A percentile compares a stretch with the other conserved stretches of the same genome.
Evolutionary conservation across 805 yeast genomes (phyloP).

Genomic region (Lipomyces yamadae): DNA sequence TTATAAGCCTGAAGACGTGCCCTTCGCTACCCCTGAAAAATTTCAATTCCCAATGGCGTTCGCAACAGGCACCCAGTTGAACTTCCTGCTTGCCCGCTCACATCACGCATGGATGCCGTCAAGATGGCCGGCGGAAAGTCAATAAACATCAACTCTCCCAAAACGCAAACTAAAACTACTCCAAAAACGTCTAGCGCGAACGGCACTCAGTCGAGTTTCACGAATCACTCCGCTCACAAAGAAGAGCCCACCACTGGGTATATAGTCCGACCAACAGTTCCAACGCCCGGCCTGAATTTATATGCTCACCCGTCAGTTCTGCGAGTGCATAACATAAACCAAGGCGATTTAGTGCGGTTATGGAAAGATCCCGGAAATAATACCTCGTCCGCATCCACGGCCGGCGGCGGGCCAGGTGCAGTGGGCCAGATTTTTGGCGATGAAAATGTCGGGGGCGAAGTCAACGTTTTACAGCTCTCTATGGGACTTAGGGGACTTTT

Average conservation of each 20-base stretch:
- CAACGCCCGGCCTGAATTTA: slow-evolving; percentile 21
- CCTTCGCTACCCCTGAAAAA: no score
- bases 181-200: slow-evolving; percentile 7
- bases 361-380: slow-evolving; percentile 15
- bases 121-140: slow-evolving; percentile 25
- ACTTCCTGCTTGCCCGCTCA: neutral
- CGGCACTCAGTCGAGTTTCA: neutral
- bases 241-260: slow-evolving; percentile 24
- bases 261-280: slow-evolving; percentile 32
- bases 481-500: slow-evolving; percentile 49
- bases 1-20: no score
- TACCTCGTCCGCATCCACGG: slow-evolving; percentile 8
- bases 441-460: slow-evolving; percentile 16
- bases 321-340: slow-evolving; percentile 16
- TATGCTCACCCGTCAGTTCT: slow-evolving; percentile 22
- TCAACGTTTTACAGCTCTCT: slow-evolving; percentile 40
- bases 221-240: slow-evolving; percentile 3
- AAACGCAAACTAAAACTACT: slow-evolving; percentile 12
- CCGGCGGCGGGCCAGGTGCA: slow-evolving; percentile 10
- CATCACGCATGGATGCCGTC: neutral
- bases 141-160: slow-evolving; percentile 19
- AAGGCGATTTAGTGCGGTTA: slow-evolving; percentile 28
- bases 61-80: no score
- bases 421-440: slow-evolving; percentile 22
- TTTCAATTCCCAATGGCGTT: no score